phyloP scores from a whole-genome alignment of 2,329 filamentous ascomycete species.

The Fusarium musae region DNA sequence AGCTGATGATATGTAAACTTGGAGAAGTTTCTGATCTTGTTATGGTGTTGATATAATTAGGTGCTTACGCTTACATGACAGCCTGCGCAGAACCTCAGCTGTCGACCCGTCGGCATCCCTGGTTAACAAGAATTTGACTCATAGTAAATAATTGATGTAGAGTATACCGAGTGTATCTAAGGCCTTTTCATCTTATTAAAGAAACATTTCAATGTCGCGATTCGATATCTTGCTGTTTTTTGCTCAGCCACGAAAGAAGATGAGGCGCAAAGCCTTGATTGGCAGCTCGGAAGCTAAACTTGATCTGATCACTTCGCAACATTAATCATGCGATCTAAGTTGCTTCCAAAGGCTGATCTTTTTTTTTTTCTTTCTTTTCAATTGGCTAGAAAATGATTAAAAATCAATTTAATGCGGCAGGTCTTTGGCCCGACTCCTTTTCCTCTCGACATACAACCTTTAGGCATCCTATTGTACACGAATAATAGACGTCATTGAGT shows the following conservation, averaged over 20 bases:
- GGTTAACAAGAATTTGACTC: no score
- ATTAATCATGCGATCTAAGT: no score
- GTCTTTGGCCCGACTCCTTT: background rate
- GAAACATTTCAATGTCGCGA: background rate
- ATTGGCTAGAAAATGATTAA: background rate
- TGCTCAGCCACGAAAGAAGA: accelerated
- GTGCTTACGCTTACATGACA: background rate
- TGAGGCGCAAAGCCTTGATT: background rate
- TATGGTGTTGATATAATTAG: accelerated
- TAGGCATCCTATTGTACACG: background rate
- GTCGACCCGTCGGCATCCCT: no score
- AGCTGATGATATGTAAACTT: background rate
- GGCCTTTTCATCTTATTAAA: accelerated
- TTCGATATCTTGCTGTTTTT: background rate
- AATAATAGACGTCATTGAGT: background rate
- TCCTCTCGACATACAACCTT: background rate
- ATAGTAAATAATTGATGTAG: no score
- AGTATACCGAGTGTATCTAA: no score
- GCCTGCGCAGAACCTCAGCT: background rate
- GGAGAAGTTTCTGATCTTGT: background rate
- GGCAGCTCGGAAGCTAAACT: background rate
- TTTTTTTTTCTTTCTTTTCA: background rate
- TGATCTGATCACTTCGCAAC: background rate
- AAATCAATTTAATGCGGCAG: accelerated
- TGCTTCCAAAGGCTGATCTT: accelerated